Evolutionary conservation across 2,329 filamentous ascomycete genomes (phyloP).

Genomic region (Gremmenia infestans): DNA sequence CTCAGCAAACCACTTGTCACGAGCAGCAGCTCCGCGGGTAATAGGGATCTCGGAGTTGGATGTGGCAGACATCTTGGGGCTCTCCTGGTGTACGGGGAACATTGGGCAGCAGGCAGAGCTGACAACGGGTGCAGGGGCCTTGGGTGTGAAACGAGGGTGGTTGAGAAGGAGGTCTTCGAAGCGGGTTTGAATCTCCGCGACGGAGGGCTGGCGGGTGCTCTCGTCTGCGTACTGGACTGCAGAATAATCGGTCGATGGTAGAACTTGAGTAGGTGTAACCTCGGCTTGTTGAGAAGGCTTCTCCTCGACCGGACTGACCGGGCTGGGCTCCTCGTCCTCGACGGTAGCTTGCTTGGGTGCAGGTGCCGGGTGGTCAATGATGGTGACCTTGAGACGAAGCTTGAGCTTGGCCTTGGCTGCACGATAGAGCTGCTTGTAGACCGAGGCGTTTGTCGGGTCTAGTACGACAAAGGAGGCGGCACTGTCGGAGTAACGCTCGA

Average conservation of each 20-base stretch:
- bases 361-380: slow-evolving; percentile 34
- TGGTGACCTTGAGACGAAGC: slow-evolving; percentile 76
- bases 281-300: slow-evolving; percentile 6
- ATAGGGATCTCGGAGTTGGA: slow-evolving; percentile 24
- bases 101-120: slow-evolving; percentile 8
- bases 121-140: not conserved
- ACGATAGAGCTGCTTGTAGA: slow-evolving; percentile 95
- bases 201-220: slow-evolving; percentile 13
- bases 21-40: slow-evolving; percentile 25
- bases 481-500: slow-evolving; percentile 96
- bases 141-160: slow-evolving; percentile 10
- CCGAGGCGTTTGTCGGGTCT: slow-evolving; percentile 68
- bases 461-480: slow-evolving; percentile 75
- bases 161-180: slow-evolving; percentile 27
- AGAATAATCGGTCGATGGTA: slow-evolving; percentile 3
- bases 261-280: slow-evolving; percentile 1
- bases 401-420: slow-evolving; percentile 98
- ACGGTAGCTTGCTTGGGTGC: slow-evolving; percentile 38
- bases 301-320: slow-evolving; percentile 20
- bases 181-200: slow-evolving; percentile 26
- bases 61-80: slow-evolving; percentile 11
- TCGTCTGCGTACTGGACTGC: slow-evolving; percentile 11
- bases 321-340: slow-evolving; percentile 41
- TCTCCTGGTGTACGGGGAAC: slow-evolving; percentile 1
- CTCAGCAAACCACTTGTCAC: slow-evolving; percentile 33